Conservation (phyloP, 805 yeast genomes). For the Sungouiella blattae region DNA sequence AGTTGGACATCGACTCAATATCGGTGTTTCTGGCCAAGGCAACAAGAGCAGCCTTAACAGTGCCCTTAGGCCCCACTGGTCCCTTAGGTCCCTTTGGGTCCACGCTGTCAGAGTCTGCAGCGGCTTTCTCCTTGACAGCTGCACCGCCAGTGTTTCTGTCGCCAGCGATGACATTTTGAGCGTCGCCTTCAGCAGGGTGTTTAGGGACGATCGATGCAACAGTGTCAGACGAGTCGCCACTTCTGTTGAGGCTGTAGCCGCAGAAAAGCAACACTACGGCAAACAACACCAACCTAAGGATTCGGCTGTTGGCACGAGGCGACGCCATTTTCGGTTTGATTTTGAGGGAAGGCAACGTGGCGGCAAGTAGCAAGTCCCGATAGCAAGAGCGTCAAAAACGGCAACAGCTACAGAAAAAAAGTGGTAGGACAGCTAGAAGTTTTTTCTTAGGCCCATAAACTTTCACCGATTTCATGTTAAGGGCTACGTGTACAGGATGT, state of each 20-base stretch:
- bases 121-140: slow-evolving; percentile 3
- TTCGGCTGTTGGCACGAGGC: slow-evolving; percentile 45
- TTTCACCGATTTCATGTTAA: background rate
- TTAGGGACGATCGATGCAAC: background rate
- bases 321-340: slow-evolving; percentile 12
- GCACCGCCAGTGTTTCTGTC: background rate
- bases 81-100: background rate
- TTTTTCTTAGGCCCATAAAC: too few species aligned
- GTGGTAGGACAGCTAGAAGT: too few species aligned
- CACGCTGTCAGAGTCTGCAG: slow-evolving; percentile 7
- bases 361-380: background rate
- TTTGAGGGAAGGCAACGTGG: background rate
- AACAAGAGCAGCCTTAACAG: slow-evolving; percentile 75
- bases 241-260: slow-evolving; percentile 45
- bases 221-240: slow-evolving; percentile 25
- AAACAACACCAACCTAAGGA: slow-evolving; percentile 46
- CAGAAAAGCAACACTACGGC: slow-evolving; percentile 44
- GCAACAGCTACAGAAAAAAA: too few species aligned
- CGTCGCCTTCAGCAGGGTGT: background rate
- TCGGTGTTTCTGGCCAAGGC: slow-evolving; percentile 78
- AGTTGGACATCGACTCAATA: slow-evolving; percentile 53
- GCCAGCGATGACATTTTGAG: background rate
- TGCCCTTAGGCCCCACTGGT: slow-evolving; percentile 10
- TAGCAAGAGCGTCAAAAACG: too few species aligned
- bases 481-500: background rate